Conservation (phyloP, 306 rosid species). For the Prunus kanzakura region DNA sequence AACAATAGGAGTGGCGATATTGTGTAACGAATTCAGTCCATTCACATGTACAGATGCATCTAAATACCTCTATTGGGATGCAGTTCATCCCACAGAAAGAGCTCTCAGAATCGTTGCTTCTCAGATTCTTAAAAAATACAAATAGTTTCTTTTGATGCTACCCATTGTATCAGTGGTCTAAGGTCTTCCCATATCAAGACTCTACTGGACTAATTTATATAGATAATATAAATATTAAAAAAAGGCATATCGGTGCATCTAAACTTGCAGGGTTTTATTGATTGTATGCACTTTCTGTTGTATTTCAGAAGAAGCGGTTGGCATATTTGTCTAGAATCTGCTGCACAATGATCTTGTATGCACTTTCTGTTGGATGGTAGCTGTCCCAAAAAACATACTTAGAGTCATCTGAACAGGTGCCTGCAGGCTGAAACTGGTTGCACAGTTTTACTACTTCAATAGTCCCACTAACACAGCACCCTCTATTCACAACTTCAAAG, state of each 20-base stretch:
- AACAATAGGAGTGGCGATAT: constrained; percentile 29
- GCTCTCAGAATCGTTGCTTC: constrained; percentile 30
- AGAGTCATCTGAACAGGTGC: constrained; percentile 35
- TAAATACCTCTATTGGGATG: constrained; percentile 55
- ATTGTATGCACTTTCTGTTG: no score
- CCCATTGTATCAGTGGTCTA: background rate
- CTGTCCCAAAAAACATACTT: constrained; percentile 67
- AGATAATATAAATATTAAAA: no score
- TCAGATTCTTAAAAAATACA: background rate
- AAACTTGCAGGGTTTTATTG: background rate
- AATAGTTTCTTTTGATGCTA: background rate
- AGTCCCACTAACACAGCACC: constrained; percentile 62
- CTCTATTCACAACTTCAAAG: constrained; percentile 41
- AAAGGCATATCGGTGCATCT: background rate
- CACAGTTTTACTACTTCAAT: constrained; percentile 52
- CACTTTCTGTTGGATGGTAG: constrained; percentile 56
- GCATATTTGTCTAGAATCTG: constrained; percentile 30
- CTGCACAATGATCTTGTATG: constrained; percentile 34
- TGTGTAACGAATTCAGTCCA: constrained; percentile 33
- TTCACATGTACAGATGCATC: constrained; percentile 38
- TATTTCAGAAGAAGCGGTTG: background rate
- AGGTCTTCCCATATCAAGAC: background rate
- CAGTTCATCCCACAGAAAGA: constrained; percentile 46
- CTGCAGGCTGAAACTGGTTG: constrained; percentile 12
- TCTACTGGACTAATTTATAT: background rate